Evolutionary conservation across 2,329 filamentous ascomycete genomes (phyloP).

Genomic region (Penicillium polonicum): DNA sequence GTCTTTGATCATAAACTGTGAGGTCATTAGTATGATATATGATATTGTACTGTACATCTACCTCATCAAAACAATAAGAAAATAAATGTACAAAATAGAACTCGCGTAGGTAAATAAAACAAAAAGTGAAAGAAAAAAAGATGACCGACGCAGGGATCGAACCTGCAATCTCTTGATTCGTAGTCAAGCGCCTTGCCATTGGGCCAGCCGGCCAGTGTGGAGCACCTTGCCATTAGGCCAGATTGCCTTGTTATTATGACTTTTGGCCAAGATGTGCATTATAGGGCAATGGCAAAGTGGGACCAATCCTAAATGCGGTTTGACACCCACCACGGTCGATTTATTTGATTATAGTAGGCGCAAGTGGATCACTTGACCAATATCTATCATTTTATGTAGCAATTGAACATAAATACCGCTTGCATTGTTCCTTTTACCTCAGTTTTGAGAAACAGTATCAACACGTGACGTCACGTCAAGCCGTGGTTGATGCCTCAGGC

Average conservation of each 20-base stretch:
- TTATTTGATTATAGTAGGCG: neutral
- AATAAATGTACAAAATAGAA: too few species aligned
- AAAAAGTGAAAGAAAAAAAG: too few species aligned
- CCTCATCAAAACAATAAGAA: too few species aligned
- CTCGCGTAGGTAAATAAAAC: too few species aligned
- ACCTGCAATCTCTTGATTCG: constrained; percentile 54
- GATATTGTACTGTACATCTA: too few species aligned
- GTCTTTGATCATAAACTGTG: too few species aligned
- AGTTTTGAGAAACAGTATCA: neutral
- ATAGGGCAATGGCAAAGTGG: neutral
- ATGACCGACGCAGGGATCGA: constrained; percentile 45
- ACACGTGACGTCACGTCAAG: neutral
- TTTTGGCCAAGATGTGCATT: rapidly evolving
- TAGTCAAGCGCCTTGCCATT: constrained; percentile 55
- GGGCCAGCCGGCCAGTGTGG: constrained; percentile 31
- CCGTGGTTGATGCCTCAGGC: neutral
- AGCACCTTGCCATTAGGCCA: constrained; percentile 53
- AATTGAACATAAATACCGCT: too few species aligned
- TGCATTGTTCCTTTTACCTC: neutral
- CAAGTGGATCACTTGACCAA: too few species aligned
- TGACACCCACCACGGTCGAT: too few species aligned
- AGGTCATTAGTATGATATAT: too few species aligned
- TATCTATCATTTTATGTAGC: too few species aligned
- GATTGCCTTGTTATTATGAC: constrained; percentile 22
- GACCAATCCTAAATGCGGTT: neutral